Conservation (phyloP, 305 asterid genomes). For the Fraxinus sp. region DNA sequence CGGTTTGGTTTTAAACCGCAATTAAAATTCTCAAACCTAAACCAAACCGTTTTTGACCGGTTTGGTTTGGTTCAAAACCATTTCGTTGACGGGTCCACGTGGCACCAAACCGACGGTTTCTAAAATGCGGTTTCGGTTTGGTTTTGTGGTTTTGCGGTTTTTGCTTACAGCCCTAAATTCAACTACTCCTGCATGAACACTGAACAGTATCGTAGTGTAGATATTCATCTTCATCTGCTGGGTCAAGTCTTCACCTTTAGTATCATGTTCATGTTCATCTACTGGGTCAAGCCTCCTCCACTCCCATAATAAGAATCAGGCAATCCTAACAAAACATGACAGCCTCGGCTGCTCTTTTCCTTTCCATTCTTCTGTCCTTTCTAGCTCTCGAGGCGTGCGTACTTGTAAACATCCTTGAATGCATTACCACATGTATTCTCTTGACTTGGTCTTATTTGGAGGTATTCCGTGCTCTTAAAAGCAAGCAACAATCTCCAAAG, state of each 20-base stretch:
- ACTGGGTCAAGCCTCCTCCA: constrained; percentile 70
- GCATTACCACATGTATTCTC: constrained; percentile 91
- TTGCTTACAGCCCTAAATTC: too few species aligned
- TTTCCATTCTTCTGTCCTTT: constrained; percentile 68
- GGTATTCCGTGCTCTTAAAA: constrained; percentile 83
- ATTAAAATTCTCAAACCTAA: too few species aligned
- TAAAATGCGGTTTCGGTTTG: too few species aligned
- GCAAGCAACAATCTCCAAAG: constrained; percentile 85
- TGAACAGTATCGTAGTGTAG: too few species aligned
- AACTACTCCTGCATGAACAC: too few species aligned
- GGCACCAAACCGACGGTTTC: too few species aligned
- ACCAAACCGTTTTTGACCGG: too few species aligned
- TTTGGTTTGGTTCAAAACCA: too few species aligned
- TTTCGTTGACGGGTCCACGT: too few species aligned
- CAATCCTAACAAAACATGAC: constrained; percentile 93
- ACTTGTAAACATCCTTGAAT: constrained; percentile 91
- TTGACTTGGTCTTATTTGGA: constrained; percentile 87
- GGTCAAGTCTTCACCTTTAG: constrained; percentile 30
- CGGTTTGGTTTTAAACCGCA: too few species aligned
- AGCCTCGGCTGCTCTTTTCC: constrained; percentile 84
- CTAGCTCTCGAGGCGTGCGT: constrained; percentile 91
- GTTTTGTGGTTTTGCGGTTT: too few species aligned
- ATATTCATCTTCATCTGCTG: constrained; percentile 24
- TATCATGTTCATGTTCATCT: constrained; percentile 22
- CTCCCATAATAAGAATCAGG: constrained; percentile 81